Evolutionary conservation across 192 early-diverging fungal genomes (phyloP), one percentile per base, ranked within the genome.

Genomic region (Haplosporangium gracile): DNA sequence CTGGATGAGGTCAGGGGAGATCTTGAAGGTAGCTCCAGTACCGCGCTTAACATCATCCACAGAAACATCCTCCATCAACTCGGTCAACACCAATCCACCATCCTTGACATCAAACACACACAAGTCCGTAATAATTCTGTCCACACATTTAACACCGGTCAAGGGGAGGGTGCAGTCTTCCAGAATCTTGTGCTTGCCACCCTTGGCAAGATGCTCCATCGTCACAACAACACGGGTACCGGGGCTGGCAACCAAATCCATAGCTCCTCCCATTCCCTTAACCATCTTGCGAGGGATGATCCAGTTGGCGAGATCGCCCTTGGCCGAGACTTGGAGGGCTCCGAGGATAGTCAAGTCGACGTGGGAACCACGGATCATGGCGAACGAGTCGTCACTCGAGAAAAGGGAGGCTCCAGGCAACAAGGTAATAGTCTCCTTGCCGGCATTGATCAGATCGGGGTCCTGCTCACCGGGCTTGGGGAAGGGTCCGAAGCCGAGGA

Each of bases 281-380:
- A 96, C 94, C 91, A 96, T 94, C 89, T 96, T 96, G 49, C 94
- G 92, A 18, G 95, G 95, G 29, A 96, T 93, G 80, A 96, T 94
- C 95, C 95, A 96, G 90, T 96, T 96, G 79, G 95, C 94, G 63
- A 96, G 89, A 82, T 94, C 94, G 45, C 95, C 95, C 79, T 88
- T 88, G 77, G 90, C 85, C 0, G 95, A 93, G n/a, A 96, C 95
- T 89, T 96, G 92, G 86, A 96, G 91, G 34, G 92, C 95, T 26
- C 95, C 95, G 26, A 96, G 88, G 70, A 96, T 94, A 47, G 94
- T 95, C 82, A 95, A 88, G 74, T 95, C 93, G 51, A 96, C 90
- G 72, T 95, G 94, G 32, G 92, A 92, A 9, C 94, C 95, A 75
- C 95, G 93, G 78, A 96, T 96, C 93, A 95, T 95, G 73, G 93